Base-by-base conservation (phyloP, 2,329 filamentous ascomycete genomes). In the Rutstroemia sp. region DNA sequence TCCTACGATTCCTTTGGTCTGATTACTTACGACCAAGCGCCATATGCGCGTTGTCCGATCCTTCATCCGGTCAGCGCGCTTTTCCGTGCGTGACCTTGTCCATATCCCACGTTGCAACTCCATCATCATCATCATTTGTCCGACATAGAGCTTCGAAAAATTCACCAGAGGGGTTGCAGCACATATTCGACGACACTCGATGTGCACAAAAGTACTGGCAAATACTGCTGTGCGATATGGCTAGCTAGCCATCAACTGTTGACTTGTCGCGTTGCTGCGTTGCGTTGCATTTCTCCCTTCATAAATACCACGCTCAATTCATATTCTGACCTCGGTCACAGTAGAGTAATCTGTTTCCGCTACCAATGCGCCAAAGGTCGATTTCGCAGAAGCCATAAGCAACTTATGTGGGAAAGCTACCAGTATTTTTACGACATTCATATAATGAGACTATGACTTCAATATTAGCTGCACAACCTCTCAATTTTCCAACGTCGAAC, bases 391-490 rank as follows among this genome's bases (percentile, higher is more conserved):
- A 30, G 19, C 41, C 19, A 38, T 37, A 30, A 51, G 18, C n/a
- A 47, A 27, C 19, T 10, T 45, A 16, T 41, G 21, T 34, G 21
- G 34, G 41, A 23, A 14, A 19, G 23, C 10, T 19, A 12, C 39
- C 25, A 30, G 9, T 37, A 25, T 25, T 45, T 45, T 34, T 38
- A 25, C 42, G 51, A 39, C 27, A 25, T 39, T 49, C 10, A 19
- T 21, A 44, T 44, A 23, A 45, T 58, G 50, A 58, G 59, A 69
- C 62, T 63, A 69, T 69, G 67, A 69, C 66, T 68, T 67, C 66
- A 23, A 59, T 68, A 59, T 57, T 69, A n/a, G 51, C 62, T 57
- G 62, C 61, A 49, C 65, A 65, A 57, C 58, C 65, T 58, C 61
- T 62, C 37, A 58, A 56, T 25, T 66, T 68, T 49, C 27, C 62